Evolutionary conservation across 1,139 yeast genomes (phyloP).

Genomic region (Kluyveromyces sp.): DNA sequence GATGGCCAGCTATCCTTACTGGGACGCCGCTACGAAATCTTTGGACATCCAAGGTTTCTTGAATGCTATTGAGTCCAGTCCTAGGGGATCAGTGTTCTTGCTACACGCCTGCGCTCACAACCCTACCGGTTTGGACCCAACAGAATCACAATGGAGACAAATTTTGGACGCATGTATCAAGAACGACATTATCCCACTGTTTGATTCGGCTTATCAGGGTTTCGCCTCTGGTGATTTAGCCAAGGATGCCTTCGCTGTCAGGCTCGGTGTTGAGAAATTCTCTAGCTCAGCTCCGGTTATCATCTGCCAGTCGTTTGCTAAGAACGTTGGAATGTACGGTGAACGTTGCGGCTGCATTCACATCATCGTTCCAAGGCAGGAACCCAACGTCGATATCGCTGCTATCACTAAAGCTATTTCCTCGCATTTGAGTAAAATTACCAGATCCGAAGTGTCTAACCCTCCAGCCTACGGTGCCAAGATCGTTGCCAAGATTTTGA

Average conservation of each 20-base stretch:
- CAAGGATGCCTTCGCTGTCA: conserved; percentile 80
- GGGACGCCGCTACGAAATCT: conserved; percentile 58
- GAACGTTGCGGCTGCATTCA: conserved; percentile 96
- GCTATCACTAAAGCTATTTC: conserved; percentile 43
- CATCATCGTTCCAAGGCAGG: conserved; percentile 45
- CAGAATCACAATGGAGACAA: conserved; percentile 73
- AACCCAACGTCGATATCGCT: conserved; percentile 32
- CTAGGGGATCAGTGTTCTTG: conserved; percentile 70
- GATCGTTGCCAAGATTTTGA: conserved; percentile 72
- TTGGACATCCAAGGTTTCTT: conserved; percentile 66
- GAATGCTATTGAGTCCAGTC: conserved; percentile 60
- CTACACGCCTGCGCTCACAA: conserved; percentile 97
- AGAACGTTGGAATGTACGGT: conserved; percentile 96
- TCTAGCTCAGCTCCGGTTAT: conserved; percentile 42
- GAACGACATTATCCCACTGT: conserved; percentile 70
- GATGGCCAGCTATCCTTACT: conserved; percentile 70
- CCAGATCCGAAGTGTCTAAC: conserved; percentile 82
- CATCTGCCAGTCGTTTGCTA: conserved; percentile 95
- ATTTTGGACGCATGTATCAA: conserved; percentile 56
- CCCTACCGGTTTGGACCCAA: conserved; percentile 96
- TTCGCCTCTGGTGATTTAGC: conserved; percentile 86
- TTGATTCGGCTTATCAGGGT: conserved; percentile 97
- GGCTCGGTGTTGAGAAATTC: conserved; percentile 61
- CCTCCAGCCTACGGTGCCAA: conserved; percentile 97
- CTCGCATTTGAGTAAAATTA: conserved; percentile 73